Percentiles rank a stretch among this genome's conserved stretches.
Conservation (phyloP, 495 filamentous ascomycete genomes). For the Bacidia gigantensis region DNA sequence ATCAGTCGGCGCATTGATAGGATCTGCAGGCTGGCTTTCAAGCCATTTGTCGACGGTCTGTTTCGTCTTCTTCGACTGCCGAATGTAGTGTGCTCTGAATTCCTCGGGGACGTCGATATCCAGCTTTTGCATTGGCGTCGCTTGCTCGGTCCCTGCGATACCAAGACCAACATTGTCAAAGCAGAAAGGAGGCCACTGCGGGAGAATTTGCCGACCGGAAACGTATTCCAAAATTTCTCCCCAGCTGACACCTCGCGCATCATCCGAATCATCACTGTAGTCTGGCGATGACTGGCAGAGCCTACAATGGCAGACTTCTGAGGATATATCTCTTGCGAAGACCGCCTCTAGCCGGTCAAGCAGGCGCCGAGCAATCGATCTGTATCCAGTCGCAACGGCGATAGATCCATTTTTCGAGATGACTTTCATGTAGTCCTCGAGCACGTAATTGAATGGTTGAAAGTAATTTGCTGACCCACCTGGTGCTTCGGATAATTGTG, state of each 20-base stretch:
- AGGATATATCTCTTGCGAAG: constrained; percentile 80
- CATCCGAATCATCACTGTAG: constrained; percentile 36
- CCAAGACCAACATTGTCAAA: constrained; percentile 46
- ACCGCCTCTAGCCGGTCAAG: constrained; percentile 90
- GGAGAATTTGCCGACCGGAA: constrained; percentile 71
- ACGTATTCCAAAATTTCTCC: constrained; percentile 90
- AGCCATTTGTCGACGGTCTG: constrained; percentile 78
- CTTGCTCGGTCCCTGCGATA: constrained; percentile 33
- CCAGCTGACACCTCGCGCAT: constrained; percentile 72
- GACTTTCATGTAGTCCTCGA: constrained; percentile 77
- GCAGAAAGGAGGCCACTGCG: constrained; percentile 75
- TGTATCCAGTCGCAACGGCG: constrained; percentile 91
- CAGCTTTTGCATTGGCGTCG: constrained; percentile 64
- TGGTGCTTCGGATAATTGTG: constrained; percentile 21
- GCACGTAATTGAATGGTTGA: constrained; percentile 58
- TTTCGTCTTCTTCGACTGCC: constrained; percentile 77
- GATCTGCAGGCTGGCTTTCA: constrained; percentile 52
- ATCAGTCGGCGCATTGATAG: constrained; percentile 62
- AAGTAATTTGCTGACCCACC: constrained; percentile 45
- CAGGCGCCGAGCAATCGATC: constrained; percentile 79
- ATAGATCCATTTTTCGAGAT: constrained; percentile 72
- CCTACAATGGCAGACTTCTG: constrained; percentile 62
- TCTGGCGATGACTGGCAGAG: constrained; percentile 48
- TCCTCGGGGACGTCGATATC: constrained; percentile 88
- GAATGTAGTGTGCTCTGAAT: constrained; percentile 74